A percentile compares a stretch with the other conserved stretches of the same genome.
Evolutionary conservation across 208 protist genomes (phyloP).

Genomic region (Trypanosomatidae sp.): DNA sequence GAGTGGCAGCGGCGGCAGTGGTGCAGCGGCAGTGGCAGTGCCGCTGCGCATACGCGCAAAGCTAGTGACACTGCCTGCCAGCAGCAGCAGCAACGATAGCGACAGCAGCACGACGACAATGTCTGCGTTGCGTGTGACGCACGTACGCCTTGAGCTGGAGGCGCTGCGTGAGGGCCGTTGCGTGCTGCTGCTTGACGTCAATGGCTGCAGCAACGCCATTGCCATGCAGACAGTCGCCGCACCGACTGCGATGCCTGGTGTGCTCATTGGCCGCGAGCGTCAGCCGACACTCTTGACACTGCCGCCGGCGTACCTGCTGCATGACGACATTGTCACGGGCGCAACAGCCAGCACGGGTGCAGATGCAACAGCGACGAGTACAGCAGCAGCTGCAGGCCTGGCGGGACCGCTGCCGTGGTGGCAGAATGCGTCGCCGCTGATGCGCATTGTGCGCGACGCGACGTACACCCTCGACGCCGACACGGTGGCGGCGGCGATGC

Average conservation of each 20-base stretch:
- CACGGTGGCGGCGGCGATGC: conserved; percentile 18
- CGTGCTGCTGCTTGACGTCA: conserved; percentile 29
- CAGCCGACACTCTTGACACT: conserved; percentile 24
- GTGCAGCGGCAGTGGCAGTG: too few relatives aligned
- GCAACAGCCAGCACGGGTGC: not conserved
- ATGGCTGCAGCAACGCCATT: conserved; percentile 29
- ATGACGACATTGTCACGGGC: conserved; percentile 6
- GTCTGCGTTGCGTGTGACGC: not conserved
- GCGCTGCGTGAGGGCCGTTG: conserved; percentile 8
- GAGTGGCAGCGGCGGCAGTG: too few relatives aligned
- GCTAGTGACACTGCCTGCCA: too few relatives aligned
- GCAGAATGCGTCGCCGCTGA: conserved; percentile 44
- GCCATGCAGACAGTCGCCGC: conserved; percentile 31
- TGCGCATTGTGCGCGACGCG: conserved; percentile 27
- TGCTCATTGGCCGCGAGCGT: conserved; percentile 54
- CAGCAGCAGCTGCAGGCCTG: not conserved
- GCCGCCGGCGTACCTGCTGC: conserved; percentile 8
- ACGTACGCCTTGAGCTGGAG: conserved; percentile 18
- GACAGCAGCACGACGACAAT: not conserved
- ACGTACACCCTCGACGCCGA: conserved; percentile 26
- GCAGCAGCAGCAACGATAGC: not conserved
- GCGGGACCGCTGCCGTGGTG: conserved; percentile 43
- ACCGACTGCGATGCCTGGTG: conserved; percentile 23
- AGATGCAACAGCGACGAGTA: not conserved
- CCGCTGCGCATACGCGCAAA: too few relatives aligned